A percentile compares a stretch with the other conserved stretches of the same genome.
phyloP scores from a whole-genome alignment of 371 early-diverging fungal genomes.

The Mucor plumbeus region DNA sequence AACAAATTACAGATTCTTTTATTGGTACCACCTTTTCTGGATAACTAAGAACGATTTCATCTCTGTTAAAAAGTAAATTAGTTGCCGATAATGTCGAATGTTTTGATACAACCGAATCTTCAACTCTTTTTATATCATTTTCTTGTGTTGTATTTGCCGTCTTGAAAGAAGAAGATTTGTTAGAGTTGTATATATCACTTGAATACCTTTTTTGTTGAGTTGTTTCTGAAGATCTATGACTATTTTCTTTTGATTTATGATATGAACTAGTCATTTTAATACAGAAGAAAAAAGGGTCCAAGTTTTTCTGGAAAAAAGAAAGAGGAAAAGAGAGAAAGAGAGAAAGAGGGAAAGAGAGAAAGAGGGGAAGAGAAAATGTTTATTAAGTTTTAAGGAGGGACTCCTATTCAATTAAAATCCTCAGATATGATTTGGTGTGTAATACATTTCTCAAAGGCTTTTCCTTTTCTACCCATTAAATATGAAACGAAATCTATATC shows the following conservation, averaged over 20 bases:
- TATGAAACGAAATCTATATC: constrained; percentile 10
- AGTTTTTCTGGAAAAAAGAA: neutral
- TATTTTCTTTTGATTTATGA: neutral
- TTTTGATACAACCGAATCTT: neutral
- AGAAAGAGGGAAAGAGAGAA: neutral
- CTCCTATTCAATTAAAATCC: constrained; percentile 1
- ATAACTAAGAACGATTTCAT: neutral
- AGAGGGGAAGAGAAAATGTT: neutral
- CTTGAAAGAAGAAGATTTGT: neutral
- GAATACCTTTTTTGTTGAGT: neutral
- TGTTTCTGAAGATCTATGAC: neutral
- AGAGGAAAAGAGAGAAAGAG: neutral
- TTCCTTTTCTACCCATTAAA: neutral
- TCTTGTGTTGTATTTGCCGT: neutral
- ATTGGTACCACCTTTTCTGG: neutral
- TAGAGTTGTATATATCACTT: neutral
- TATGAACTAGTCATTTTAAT: neutral
- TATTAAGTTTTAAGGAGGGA: neutral
- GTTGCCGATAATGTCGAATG: neutral
- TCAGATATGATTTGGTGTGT: neutral
- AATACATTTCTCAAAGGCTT: neutral
- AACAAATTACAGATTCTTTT: neutral
- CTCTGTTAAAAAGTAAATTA: neutral
- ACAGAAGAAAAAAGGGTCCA: neutral
- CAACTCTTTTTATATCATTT: neutral